Conservation (phyloP, 2,329 filamentous ascomycete genomes). For the Mollisia scopiformis region DNA sequence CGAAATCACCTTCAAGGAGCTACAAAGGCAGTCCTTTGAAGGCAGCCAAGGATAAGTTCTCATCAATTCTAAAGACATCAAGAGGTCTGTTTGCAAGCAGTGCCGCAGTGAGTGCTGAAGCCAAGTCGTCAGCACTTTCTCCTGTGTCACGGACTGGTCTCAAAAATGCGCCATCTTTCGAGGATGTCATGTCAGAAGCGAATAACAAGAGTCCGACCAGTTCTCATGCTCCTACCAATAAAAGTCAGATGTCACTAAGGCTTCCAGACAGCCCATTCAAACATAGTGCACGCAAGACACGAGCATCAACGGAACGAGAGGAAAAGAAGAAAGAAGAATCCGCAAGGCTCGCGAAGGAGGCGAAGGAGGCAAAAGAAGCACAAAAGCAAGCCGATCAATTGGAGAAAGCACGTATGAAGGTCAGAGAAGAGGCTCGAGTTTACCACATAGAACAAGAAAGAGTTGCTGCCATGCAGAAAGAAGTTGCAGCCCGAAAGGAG, state of each 20-base stretch:
- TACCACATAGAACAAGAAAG: constrained; percentile 62
- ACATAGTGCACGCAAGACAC: constrained; percentile 47
- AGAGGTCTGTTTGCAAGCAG: constrained; percentile 85
- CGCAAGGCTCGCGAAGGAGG: constrained; percentile 62
- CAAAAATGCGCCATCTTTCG: constrained; percentile 50
- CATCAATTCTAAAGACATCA: constrained; percentile 86
- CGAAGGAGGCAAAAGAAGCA: constrained; percentile 63
- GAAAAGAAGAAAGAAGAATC: constrained; percentile 65
- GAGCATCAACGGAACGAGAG: constrained; percentile 63
- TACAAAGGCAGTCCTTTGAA: constrained; percentile 80
- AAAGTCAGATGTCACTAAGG: constrained; percentile 14
- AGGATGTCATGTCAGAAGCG: constrained; percentile 43
- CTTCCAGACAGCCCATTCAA: constrained; percentile 28
- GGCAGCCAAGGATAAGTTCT: constrained; percentile 90
- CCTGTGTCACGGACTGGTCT: constrained; percentile 52
- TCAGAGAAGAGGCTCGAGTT: constrained; percentile 67
- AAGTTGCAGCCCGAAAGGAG: constrained; percentile 56
- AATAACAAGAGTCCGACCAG: constrained; percentile 38
- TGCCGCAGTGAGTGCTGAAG: constrained; percentile 63
- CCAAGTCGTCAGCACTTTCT: constrained; percentile 60
- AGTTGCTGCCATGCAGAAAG: constrained; percentile 55
- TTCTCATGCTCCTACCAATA: constrained; percentile 40
- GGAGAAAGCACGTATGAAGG: constrained; percentile 70
- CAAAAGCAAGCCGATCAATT: constrained; percentile 63
- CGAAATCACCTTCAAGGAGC: constrained; percentile 58